These are phyloP conservation scores for Nemophila menziesii DNA, from an alignment of 257 asterid genomes.

Conservation along the genomic window DNA sequence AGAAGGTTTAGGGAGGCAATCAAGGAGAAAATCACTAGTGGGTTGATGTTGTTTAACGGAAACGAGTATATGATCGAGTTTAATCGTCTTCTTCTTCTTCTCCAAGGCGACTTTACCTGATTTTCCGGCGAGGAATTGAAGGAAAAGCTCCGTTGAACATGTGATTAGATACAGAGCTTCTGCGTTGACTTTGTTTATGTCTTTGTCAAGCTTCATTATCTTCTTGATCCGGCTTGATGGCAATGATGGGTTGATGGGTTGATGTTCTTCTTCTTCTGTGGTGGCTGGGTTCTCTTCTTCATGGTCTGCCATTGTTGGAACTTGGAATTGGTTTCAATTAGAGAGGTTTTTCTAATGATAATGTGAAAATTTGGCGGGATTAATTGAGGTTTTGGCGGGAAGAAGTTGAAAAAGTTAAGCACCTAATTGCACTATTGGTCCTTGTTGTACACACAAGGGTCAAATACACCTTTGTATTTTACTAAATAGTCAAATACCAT, in stretches of 20 bases:
- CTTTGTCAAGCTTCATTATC: conserved; percentile 72
- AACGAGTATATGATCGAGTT: conserved; percentile 40
- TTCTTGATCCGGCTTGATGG: conserved; percentile 66
- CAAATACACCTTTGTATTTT: too few species aligned
- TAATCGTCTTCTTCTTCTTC: conserved; percentile 59
- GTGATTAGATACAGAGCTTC: conserved; percentile 71
- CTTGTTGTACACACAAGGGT: too few species aligned
- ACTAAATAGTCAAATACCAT: too few species aligned
- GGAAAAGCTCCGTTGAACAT: conserved; percentile 65
- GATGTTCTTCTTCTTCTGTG: conserved; percentile 9
- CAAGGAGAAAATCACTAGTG: conserved; percentile 69
- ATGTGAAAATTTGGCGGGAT: not conserved
- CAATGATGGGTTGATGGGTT: conserved; percentile 32
- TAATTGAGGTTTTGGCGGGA: not conserved
- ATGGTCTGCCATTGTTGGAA: conserved; percentile 26
- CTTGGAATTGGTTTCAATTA: not conserved
- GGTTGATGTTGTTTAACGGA: conserved; percentile 79
- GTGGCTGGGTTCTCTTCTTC: conserved; percentile 20
- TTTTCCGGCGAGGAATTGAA: conserved; percentile 61
- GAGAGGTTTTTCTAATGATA: not conserved
- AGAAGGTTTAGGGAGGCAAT: conserved; percentile 60
- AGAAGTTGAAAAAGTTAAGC: too few species aligned
- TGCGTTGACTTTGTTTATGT: conserved; percentile 56
- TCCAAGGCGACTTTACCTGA: conserved; percentile 60
- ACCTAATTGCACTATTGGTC: too few species aligned